phyloP scores from a whole-genome alignment of 2,329 filamentous ascomycete species.

The Cercospora sp. region DNA sequence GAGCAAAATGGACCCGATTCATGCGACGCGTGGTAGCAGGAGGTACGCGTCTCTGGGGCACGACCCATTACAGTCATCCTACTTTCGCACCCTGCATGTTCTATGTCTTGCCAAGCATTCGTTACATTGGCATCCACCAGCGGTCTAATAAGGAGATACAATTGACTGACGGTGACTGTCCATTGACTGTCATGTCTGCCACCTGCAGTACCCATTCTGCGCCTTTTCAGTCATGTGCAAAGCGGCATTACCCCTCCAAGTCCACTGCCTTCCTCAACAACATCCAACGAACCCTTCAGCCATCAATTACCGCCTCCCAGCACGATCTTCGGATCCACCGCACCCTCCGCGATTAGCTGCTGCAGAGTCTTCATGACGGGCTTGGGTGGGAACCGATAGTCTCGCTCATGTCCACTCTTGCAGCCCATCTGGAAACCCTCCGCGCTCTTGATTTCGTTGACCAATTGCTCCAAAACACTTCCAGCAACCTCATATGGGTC shows the following conservation, averaged over 20 bases:
- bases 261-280: background rate
- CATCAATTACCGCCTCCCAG: constrained; percentile 8
- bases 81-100: background rate
- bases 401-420: constrained; percentile 20
- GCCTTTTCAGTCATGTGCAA: background rate
- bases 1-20: background rate
- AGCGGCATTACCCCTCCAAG: background rate
- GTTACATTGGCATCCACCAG: background rate
- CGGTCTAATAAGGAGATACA: background rate
- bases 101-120: background rate
- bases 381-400: constrained; percentile 22
- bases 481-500: constrained; percentile 18
- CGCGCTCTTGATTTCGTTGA: constrained; percentile 5
- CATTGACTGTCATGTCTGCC: background rate
- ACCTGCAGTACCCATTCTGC: background rate
- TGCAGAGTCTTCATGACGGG: constrained; percentile 14
- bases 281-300: background rate
- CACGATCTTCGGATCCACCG: constrained; percentile 21
- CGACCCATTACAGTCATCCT: constrained; percentile 5
- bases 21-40: background rate
- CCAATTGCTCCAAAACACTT: constrained; percentile 7
- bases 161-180: background rate
- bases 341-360: constrained; percentile 14
- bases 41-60: background rate
- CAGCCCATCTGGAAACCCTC: constrained; percentile 5